Conservation (phyloP, 495 filamentous ascomycete species). For the Penicillium cinerascens region DNA sequence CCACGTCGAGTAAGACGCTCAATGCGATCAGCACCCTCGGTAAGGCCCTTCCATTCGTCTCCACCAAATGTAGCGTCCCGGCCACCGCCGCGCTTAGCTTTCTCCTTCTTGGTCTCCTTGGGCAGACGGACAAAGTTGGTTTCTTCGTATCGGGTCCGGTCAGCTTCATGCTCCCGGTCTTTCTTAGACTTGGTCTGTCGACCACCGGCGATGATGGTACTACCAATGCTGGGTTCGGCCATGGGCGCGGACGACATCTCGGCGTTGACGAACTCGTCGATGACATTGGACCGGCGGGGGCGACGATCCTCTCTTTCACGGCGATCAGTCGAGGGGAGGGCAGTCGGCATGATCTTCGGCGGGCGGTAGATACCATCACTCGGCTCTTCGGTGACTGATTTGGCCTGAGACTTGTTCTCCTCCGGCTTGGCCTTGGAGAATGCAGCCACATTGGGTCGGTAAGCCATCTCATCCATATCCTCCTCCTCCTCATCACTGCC, state of each 20-base stretch:
- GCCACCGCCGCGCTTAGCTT: slow-evolving; percentile 45
- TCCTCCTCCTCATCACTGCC: slow-evolving; percentile 37
- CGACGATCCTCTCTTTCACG: slow-evolving; percentile 50
- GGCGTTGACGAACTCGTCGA: slow-evolving; percentile 80
- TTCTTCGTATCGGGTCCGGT: slow-evolving; percentile 78
- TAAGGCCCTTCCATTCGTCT: slow-evolving; percentile 78
- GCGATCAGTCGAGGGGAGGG: slow-evolving; percentile 56
- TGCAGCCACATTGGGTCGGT: slow-evolving; percentile 61
- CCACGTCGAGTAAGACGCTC: slow-evolving; percentile 62
- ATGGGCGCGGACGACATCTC: slow-evolving; percentile 76
- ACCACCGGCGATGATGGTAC: slow-evolving; percentile 69
- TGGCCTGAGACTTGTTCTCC: slow-evolving; percentile 21
- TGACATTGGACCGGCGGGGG: slow-evolving; percentile 62
- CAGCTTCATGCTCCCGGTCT: slow-evolving; percentile 67
- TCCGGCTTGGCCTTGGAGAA: slow-evolving; percentile 44
- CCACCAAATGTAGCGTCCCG: slow-evolving; percentile 64
- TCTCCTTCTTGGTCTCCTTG: slow-evolving; percentile 75
- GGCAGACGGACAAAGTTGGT: slow-evolving; percentile 80
- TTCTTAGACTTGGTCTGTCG: slow-evolving; percentile 67
- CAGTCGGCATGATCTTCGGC: slow-evolving; percentile 74
- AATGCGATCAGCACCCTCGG: slow-evolving; percentile 74
- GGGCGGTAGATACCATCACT: slow-evolving; percentile 72
- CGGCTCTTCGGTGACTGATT: slow-evolving; percentile 23
- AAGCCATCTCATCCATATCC: slow-evolving; percentile 61
- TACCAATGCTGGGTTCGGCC: slow-evolving; percentile 79